These are phyloP conservation scores for Boletus bicolor DNA, from an alignment of 768 basidiomycete genomes.

Conservation along the genomic window DNA sequence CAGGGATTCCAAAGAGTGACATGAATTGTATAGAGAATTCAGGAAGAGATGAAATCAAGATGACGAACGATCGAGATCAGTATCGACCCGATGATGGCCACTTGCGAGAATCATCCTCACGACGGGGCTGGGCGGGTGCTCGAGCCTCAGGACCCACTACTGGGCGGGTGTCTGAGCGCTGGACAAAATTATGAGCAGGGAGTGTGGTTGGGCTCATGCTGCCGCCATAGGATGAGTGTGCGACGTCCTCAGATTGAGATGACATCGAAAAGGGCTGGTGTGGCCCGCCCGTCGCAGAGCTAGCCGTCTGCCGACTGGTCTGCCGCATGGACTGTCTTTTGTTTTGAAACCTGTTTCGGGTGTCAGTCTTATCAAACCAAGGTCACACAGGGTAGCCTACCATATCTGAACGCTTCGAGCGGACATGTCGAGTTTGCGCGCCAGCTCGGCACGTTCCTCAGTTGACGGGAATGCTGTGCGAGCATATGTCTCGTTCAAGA, in stretches of 20 bases:
- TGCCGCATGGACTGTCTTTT: slow-evolving; percentile 82
- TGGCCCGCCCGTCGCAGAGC: slow-evolving; percentile 39
- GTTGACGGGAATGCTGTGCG: slow-evolving; percentile 87
- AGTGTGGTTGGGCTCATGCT: slow-evolving; percentile 31
- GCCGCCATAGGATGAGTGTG: slow-evolving; percentile 34
- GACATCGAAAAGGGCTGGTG: slow-evolving; percentile 51
- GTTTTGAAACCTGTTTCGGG: slow-evolving; percentile 72
- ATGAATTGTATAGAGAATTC: slow-evolving; percentile 34
- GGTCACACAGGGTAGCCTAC: slow-evolving; percentile 37
- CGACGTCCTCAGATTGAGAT: slow-evolving; percentile 33
- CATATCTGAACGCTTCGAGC: slow-evolving; percentile 86
- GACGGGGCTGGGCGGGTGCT: slow-evolving; percentile 38
- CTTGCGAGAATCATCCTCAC: slow-evolving; percentile 46
- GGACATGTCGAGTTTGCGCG: slow-evolving; percentile 78
- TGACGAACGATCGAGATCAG: slow-evolving; percentile 38
- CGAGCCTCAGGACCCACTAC: slow-evolving; percentile 31
- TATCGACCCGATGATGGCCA: slow-evolving; percentile 45
- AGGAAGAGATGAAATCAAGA: slow-evolving; percentile 35
- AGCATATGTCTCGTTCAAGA: slow-evolving; percentile 75
- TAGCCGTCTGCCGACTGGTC: slow-evolving; percentile 61
- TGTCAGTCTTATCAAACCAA: slow-evolving; percentile 19
- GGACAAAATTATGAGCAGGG: slow-evolving; percentile 36
- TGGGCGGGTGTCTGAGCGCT: slow-evolving; percentile 41
- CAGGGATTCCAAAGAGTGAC: slow-evolving; percentile 33
- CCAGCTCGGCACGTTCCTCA: slow-evolving; percentile 75